Conservation (phyloP, 805 yeast genomes). For the Blastobotrys robertii region DNA sequence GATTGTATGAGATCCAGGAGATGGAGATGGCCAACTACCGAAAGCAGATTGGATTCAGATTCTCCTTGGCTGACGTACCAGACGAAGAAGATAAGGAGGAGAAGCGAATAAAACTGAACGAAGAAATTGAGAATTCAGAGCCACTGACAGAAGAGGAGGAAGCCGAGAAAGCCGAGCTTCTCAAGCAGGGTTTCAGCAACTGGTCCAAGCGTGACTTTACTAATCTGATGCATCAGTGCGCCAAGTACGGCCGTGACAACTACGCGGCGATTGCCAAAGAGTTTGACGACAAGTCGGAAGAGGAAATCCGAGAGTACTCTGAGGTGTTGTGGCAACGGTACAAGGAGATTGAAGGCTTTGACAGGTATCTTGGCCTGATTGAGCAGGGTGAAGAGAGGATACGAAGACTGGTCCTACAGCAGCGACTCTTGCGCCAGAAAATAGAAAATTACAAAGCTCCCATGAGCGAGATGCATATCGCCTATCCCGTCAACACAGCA, state of each 20-base stretch:
- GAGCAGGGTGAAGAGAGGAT: constrained; percentile 83
- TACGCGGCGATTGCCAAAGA: constrained; percentile 61
- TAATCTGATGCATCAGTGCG: constrained; percentile 61
- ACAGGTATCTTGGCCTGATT: constrained; percentile 66
- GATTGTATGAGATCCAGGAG: constrained; percentile 64
- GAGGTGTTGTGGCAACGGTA: constrained; percentile 70
- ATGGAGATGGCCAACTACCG: constrained; percentile 71
- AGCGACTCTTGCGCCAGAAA: constrained; percentile 68
- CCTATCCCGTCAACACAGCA: constrained; percentile 64
- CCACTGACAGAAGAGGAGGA: constrained; percentile 76
- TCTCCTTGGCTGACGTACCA: constrained; percentile 42
- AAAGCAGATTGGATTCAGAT: constrained; percentile 52
- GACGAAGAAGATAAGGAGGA: constrained; percentile 39
- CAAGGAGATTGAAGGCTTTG: constrained; percentile 81
- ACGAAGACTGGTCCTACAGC: constrained; percentile 54
- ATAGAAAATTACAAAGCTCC: constrained; percentile 63
- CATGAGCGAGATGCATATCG: constrained; percentile 58
- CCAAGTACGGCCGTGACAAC: constrained; percentile 72
- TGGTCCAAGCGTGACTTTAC: constrained; percentile 87
- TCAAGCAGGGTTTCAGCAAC: constrained; percentile 58
- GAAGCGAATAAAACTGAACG: constrained; percentile 38
- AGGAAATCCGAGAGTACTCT: constrained; percentile 71
- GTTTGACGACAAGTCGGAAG: constrained; percentile 59
- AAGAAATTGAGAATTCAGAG: constrained; percentile 62
- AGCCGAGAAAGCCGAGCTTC: constrained; percentile 48